Evolutionary conservation across 2,329 filamentous ascomycete species (phyloP), one percentile per base, ranked within the genome.

Genomic region (Chalara sp.): DNA sequence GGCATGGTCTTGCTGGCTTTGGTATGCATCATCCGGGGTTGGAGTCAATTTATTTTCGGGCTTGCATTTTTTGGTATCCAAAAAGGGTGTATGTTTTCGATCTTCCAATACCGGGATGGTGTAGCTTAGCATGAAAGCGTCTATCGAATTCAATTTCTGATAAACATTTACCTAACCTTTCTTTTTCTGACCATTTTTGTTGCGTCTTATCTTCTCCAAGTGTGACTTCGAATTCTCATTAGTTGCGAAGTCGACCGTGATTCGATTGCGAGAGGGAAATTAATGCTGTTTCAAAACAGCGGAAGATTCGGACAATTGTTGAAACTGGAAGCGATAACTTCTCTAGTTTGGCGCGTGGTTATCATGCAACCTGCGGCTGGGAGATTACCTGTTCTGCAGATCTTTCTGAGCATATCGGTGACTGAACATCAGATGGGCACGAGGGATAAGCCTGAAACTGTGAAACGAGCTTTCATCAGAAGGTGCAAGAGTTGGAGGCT

Each of bases 71-170:
- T 32, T 47, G 35, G 43, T 52, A 47, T 32, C 46, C 40, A 50
- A 21, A n/a, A 35, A 51, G 31, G 47, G 39, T 48, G 49, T 58
- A 48, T 53, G 53, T 53, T 51, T 33, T 56, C 53, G 49, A 43
- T 13, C 47, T 44, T 45, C 21, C 21, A 21, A 21, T 21, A 21
- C 21, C 21, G 21, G 21, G 21, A 21, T 21, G 21, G 40, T 50
- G 49, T 54, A 53, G 55, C 52, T 53, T 53, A 55, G 51, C 51
- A 45, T 51, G 47, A 41, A 50, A 53, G 21, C 30, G 46, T 39
- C 44, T 32, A 28, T 47, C 51, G 55, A 58, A 58, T 57, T 55
- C 54, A 57, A 57, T 53, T 58, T 53, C 50, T 53, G 48, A 53
- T 32, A 13, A 53, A 54, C 53, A 48, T 50, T 51, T 50, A 50